A percentile compares a stretch with the other conserved stretches of the same genome.
Evolutionary conservation across 345 rosid species (phyloP).

Genomic region (Capsella bursapastoris): DNA sequence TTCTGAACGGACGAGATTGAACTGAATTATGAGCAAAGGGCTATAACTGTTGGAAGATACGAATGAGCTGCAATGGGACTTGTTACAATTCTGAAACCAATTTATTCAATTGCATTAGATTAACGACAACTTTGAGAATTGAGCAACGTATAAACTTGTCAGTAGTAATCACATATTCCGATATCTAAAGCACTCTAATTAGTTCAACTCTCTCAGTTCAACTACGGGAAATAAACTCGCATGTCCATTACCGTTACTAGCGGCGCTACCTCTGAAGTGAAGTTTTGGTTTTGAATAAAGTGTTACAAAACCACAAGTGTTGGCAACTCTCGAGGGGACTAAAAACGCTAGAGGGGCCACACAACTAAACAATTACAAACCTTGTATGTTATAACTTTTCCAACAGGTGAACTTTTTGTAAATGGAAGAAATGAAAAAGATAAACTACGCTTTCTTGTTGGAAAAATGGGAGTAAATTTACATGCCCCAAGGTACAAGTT

Average conservation of each 20-base stretch:
- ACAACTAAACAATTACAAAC: slow-evolving; percentile 35
- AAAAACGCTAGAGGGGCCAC: slow-evolving; percentile 31
- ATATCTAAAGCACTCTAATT: too few species aligned
- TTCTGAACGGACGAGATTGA: too few species aligned
- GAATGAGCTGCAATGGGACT: neutral
- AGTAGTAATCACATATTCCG: neutral
- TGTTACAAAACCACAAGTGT: slow-evolving; percentile 5
- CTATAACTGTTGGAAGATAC: neutral
- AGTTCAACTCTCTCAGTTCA: neutral
- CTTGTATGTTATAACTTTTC: neutral
- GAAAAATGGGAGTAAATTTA: slow-evolving; percentile 28
- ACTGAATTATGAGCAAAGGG: neutral
- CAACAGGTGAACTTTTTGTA: neutral
- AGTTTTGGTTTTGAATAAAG: too few species aligned
- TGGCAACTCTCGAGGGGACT: slow-evolving; percentile 25
- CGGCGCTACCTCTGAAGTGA: neutral
- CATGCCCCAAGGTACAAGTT: neutral
- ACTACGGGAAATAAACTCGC: neutral
- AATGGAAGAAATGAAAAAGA: neutral
- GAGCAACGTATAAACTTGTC: neutral
- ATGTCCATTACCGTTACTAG: too few species aligned
- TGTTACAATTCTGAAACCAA: neutral
- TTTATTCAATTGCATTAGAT: neutral
- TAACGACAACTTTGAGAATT: neutral
- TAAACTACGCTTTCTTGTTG: slow-evolving; percentile 19